Conservation (phyloP, 768 basidiomycete species). For the Suillus placidus region DNA sequence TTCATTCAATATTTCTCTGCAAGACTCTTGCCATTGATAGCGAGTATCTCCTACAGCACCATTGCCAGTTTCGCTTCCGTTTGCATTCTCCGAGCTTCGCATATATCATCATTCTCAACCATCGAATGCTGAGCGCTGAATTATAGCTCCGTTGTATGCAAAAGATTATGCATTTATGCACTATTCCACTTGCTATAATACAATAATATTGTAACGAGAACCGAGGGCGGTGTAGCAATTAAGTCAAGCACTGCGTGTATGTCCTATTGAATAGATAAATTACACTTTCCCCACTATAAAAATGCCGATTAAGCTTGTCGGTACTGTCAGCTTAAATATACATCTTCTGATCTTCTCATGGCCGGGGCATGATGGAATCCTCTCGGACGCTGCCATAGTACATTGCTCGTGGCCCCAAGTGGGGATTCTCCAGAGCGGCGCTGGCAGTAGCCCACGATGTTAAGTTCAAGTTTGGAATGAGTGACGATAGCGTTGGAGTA, state of each 20-base stretch:
- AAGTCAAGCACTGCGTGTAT: not conserved
- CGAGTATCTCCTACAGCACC: constrained; percentile 31
- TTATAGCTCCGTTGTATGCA: not conserved
- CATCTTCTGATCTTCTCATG: constrained; percentile 28
- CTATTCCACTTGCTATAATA: not conserved
- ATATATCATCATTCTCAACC: not conserved
- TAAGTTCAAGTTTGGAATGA: constrained; percentile 33
- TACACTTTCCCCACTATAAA: not conserved
- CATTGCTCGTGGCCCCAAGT: not conserved
- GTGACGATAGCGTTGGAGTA: constrained; percentile 25
- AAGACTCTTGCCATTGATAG: constrained; percentile 30
- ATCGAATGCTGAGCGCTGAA: not conserved
- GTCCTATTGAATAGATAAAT: not conserved
- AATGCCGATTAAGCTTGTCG: not conserved
- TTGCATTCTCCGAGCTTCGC: not conserved
- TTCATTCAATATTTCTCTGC: not conserved
- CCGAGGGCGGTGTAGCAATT: not conserved
- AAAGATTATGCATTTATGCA: not conserved
- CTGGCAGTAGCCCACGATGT: constrained; percentile 39
- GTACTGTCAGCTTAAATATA: constrained; percentile 20
- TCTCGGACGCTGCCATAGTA: constrained; percentile 17
- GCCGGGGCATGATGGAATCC: constrained; percentile 25
- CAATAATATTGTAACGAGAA: not conserved
- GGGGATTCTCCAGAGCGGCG: constrained; percentile 19
- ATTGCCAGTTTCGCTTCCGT: constrained; percentile 14